Evolutionary conservation across 768 basidiomycete species (phyloP).

Genomic region (Lentinula edodes): DNA sequence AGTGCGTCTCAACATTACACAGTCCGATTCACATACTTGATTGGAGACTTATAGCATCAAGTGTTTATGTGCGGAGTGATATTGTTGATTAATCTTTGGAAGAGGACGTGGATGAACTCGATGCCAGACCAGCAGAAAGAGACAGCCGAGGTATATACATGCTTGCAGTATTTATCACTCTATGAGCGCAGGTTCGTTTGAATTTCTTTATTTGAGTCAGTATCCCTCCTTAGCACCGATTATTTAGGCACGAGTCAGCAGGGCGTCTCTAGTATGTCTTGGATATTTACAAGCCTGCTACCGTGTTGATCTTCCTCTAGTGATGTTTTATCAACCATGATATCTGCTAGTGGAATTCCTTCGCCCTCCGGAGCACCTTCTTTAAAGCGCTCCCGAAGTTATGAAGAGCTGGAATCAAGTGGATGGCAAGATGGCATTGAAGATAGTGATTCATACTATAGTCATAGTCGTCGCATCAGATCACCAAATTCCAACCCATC

Average conservation of each 20-base stretch:
- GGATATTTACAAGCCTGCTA: too few relatives aligned
- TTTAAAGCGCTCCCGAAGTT: background rate
- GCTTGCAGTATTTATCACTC: conserved; percentile 19
- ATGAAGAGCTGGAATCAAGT: background rate
- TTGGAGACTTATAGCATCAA: conserved; percentile 3
- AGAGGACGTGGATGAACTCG: conserved; percentile 22
- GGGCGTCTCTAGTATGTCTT: background rate
- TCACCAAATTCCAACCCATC: background rate
- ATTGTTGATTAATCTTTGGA: conserved; percentile 39
- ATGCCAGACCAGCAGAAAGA: conserved; percentile 22
- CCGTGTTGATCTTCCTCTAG: background rate
- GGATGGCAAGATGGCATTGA: background rate
- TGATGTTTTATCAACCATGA: conserved; percentile 1
- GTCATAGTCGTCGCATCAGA: background rate
- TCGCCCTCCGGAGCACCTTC: background rate
- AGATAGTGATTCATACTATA: background rate
- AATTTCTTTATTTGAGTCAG: background rate
- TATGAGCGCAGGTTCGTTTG: conserved; percentile 5
- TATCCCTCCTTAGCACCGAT: background rate
- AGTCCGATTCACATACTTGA: conserved; percentile 2
- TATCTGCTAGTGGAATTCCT: background rate
- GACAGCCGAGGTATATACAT: conserved; percentile 32
- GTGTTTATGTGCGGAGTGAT: conserved; percentile 19
- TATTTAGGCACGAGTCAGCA: background rate
- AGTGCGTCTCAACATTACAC: background rate